Base-by-base conservation (phyloP, 108 stramenopile genomes). In the Nitzschia putrida region DNA sequence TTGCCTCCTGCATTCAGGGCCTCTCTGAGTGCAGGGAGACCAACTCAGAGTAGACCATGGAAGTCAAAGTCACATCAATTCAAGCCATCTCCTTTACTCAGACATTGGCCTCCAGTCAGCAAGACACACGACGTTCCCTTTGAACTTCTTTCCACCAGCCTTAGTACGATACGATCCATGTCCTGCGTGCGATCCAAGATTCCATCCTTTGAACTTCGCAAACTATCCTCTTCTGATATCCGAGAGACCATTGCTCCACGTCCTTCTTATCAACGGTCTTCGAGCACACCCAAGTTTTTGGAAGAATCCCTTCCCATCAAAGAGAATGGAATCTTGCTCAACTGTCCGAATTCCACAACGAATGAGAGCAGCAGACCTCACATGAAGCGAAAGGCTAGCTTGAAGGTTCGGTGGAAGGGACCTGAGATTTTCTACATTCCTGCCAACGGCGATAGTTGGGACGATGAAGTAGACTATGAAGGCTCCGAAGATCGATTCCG, bases 361-460 rank as follows among this genome's bases (percentile, higher is more conserved):
- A 24, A 11, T 45, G 61, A 21, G 8, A 21, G 23, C 43, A 47
- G 61, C 43, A 47, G 61, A 41, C 23, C 42, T 63, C 43, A 63
- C 23, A 47, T 63, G 23, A 45, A 43, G 61, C 61, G 44, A 41
- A 63, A 63, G 44, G 61, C 44, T 13, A 63, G 61, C 23, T 47
- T 63, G 23, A 63, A 39, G 44, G 44, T 63, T 23, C 42, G 61
- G 20, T 63, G 61, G 61, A 44, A 39, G 11, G 61, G 61, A 13
- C 61, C 61, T 13, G 61, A 63, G 44, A 25, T 63, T n/a, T 63
- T 63, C 44, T 63, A 44, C 44, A 63, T 63, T 21, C 23, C 43
- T 44, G 5, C 44, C 8, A 22, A 22, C 8, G 8, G 43, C 3
- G n/a, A 37, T 37, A 47, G 44, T 45, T 63, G 43, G 43, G 22